Evolutionary conservation across 2,329 filamentous ascomycete species (phyloP).

Genomic region (Paramyrothecium roridum): DNA sequence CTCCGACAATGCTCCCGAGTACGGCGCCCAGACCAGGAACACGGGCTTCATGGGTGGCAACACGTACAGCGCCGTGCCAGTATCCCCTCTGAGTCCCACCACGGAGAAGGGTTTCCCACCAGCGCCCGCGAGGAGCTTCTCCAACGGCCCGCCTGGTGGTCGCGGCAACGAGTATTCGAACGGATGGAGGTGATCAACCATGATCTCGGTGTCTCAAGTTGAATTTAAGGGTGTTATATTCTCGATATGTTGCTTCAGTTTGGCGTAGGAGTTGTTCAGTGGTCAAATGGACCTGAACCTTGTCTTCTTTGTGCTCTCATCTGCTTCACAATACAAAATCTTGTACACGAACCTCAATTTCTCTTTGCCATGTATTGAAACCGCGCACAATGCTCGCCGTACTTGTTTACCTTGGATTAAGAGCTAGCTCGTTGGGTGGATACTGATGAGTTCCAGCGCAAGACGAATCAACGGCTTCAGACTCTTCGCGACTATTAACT

Average conservation of each 20-base stretch:
- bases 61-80: conserved; percentile 5
- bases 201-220: neutral
- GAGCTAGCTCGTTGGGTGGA: too few species aligned
- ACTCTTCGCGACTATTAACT: too few species aligned
- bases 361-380: too few species aligned
- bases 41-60: conserved; percentile 2
- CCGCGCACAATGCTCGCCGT: too few species aligned
- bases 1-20: conserved; percentile 18
- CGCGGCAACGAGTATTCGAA: neutral
- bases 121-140: neutral
- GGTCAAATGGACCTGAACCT: neutral
- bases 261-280: neutral
- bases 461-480: too few species aligned
- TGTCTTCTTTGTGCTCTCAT: neutral
- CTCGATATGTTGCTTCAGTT: neutral
- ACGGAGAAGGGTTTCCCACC: neutral
- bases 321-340: neutral
- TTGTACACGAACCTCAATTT: neutral
- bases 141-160: neutral
- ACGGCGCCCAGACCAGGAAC: conserved; percentile 7
- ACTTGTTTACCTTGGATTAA: too few species aligned
- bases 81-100: neutral
- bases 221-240: neutral
- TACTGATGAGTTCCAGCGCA: too few species aligned
- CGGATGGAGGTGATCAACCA: neutral